Evolutionary conservation across 345 rosid species (phyloP).

Genomic region (Abelmoschus esculentus): DNA sequence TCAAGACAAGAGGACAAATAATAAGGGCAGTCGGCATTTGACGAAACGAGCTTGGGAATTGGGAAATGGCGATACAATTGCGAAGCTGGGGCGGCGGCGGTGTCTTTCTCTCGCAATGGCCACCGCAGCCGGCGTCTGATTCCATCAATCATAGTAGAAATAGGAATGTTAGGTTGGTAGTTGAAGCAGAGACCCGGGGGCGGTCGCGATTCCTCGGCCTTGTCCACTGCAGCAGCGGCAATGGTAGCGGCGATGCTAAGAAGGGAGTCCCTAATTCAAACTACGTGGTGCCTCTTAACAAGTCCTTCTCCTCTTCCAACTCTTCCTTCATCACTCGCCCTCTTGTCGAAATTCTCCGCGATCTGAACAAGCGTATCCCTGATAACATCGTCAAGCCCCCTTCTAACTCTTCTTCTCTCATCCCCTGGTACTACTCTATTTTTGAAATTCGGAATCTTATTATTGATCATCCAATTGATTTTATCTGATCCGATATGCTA

Average conservation of each 20-base stretch:
- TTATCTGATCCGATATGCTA: conserved; percentile 50
- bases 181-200: background rate
- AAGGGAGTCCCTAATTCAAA: conserved; percentile 71
- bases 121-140: background rate
- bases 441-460: background rate
- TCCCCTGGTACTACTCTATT: conserved; percentile 55
- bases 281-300: conserved; percentile 89
- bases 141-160: background rate
- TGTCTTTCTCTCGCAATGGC: background rate
- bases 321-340: conserved; percentile 62
- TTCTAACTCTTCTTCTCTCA: conserved; percentile 31
- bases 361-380: conserved; percentile 89
- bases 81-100: background rate
- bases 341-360: conserved; percentile 86
- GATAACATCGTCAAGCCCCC: conserved; percentile 58
- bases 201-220: conserved; percentile 7
- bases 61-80: background rate
- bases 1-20: too few relatives aligned
- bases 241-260: conserved; percentile 21
- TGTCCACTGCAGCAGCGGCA: conserved; percentile 7
- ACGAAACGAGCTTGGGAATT: background rate
- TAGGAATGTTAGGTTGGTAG: background rate
- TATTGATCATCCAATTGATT: background rate
- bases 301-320: conserved; percentile 31
- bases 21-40: background rate